phyloP scores from a whole-genome alignment of 176 grass and related monocot species.

The Rhipidocladum racemiflorum region DNA sequence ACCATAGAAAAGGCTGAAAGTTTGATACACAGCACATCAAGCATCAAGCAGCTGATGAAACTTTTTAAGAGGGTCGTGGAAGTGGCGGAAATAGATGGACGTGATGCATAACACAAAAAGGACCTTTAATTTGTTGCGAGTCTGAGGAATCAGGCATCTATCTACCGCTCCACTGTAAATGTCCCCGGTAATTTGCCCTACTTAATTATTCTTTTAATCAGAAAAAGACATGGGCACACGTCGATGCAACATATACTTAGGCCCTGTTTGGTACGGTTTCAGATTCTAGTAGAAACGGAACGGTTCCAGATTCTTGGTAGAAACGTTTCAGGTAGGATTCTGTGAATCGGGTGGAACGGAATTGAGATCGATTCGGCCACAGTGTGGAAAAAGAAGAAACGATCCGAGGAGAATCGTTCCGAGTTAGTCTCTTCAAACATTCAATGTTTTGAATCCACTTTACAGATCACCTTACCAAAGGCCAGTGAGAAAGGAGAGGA shows the following conservation, averaged over 20 bases:
- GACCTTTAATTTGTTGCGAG: neutral
- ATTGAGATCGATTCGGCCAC: no score
- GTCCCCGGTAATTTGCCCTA: neutral
- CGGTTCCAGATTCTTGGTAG: no score
- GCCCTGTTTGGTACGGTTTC: no score
- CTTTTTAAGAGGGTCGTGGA: neutral
- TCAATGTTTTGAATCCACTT: neutral
- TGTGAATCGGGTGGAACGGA: no score
- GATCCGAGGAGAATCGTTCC: no score
- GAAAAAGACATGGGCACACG: constrained; percentile 16
- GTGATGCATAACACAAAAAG: constrained; percentile 12
- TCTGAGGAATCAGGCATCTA: constrained; percentile 22
- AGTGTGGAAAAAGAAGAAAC: no score
- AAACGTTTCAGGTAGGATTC: no score
- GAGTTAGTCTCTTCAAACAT: neutral
- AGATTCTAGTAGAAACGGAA: no score
- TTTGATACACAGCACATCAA: neutral
- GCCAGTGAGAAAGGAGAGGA: neutral
- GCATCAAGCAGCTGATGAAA: neutral
- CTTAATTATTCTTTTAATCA: neutral
- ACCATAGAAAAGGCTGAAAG: neutral
- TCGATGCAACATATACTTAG: neutral
- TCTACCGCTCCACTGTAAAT: constrained; percentile 1
- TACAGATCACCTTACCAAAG: constrained; percentile 2
- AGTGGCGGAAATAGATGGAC: constrained; percentile 4